Percentiles rank a stretch among this genome's conserved stretches.
Evolutionary conservation across 1,139 yeast genomes (phyloP).

Genomic region (Debaryomyces subglobosus): DNA sequence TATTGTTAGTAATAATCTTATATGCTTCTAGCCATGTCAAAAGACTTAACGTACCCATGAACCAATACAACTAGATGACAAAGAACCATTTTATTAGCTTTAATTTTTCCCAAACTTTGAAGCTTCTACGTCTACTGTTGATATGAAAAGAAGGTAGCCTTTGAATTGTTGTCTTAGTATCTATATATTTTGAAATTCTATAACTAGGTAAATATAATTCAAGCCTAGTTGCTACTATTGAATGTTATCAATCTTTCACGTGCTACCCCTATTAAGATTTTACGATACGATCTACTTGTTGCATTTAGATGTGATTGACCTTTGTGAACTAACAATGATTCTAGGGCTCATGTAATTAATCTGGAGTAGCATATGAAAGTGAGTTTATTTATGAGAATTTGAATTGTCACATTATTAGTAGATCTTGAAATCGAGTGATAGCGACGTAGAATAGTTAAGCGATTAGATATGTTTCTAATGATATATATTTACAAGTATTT

Average conservation of each 20-base stretch:
- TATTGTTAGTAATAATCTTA: conserved; percentile 13
- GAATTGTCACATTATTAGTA: neutral
- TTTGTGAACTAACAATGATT: neutral
- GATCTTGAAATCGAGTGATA: neutral
- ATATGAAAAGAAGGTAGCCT: neutral
- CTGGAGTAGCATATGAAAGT: neutral
- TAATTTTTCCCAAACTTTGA: neutral
- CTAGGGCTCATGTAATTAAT: neutral
- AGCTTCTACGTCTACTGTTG: neutral
- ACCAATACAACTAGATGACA: conserved; percentile 70
- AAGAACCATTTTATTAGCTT: conserved; percentile 19
- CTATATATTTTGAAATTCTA: neutral
- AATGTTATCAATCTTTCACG: neutral
- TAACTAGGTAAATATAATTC: neutral
- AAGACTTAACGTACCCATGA: conserved; percentile 59
- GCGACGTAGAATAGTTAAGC: neutral
- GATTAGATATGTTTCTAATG: neutral
- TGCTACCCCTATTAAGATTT: neutral
- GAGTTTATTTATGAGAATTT: neutral
- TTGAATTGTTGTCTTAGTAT: neutral
- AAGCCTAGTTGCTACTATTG: neutral
- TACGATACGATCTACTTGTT: neutral
- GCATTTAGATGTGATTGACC: neutral
- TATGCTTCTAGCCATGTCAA: neutral
- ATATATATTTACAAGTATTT: neutral